Evolutionary conservation across 2,329 filamentous ascomycete species (phyloP).

Genomic region (Fusarium scirpi): DNA sequence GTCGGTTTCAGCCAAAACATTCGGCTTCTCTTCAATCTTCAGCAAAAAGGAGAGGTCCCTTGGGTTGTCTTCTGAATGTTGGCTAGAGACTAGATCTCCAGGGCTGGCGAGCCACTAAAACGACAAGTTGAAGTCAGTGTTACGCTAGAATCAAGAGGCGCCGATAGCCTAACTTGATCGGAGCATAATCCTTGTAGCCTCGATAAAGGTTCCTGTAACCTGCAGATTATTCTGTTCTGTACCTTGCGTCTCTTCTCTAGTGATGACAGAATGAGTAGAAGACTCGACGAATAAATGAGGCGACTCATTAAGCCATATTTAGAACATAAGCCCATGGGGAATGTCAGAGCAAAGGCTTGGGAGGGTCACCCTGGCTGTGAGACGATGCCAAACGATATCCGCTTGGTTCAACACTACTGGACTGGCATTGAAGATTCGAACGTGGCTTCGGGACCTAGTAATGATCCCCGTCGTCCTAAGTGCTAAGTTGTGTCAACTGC

Average conservation of each 20-base stretch:
- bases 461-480: not conserved
- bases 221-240: conserved; percentile 11
- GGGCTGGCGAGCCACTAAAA: conserved; percentile 25
- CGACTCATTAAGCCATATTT: not conserved
- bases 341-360: conserved; percentile 3
- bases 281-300: conserved; percentile 11
- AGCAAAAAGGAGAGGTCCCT: not conserved
- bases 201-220: conserved; percentile 5
- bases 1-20: not conserved
- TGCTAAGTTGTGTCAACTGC: not conserved
- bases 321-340: conserved; percentile 7
- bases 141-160: conserved; percentile 41
- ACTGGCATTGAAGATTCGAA: not conserved
- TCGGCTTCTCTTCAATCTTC: not conserved
- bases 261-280: not conserved
- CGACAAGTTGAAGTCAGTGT: conserved; percentile 17
- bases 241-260: not conserved
- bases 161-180: conserved; percentile 26
- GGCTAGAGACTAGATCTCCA: not conserved
- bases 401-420: not conserved
- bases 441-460: conserved; percentile 31
- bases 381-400: conserved; percentile 10
- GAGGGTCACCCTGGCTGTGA: conserved; percentile 3
- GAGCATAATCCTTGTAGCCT: conserved; percentile 13
- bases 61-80: not conserved